phyloP scores from a whole-genome alignment of 1,139 yeast species.

The Lodderomyces elongisporus region DNA sequence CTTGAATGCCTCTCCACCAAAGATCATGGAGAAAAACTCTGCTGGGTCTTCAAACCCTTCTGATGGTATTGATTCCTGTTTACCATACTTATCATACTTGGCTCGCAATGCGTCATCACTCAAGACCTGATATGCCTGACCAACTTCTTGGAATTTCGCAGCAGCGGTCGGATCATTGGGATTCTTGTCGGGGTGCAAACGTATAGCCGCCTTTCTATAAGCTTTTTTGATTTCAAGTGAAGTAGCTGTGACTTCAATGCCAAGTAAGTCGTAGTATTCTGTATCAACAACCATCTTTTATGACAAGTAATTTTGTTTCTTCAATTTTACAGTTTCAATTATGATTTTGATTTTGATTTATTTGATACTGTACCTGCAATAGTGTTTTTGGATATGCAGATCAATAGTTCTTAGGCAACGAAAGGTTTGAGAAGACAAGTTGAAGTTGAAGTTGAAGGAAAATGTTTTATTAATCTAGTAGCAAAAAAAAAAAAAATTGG shows the following conservation, averaged over 20 bases:
- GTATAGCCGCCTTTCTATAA: conserved; percentile 82
- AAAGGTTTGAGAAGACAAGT: too few relatives aligned
- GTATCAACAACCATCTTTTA: conserved; percentile 87
- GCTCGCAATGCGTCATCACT: conserved; percentile 69
- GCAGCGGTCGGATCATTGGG: conserved; percentile 85
- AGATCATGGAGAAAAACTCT: conserved; percentile 67
- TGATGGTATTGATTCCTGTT: conserved; percentile 74
- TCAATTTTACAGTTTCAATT: too few relatives aligned
- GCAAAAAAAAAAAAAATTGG: too few relatives aligned
- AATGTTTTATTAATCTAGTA: too few relatives aligned
- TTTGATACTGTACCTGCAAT: too few relatives aligned
- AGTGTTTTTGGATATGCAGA: too few relatives aligned
- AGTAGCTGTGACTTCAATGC: conserved; percentile 65
- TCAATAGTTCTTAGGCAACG: too few relatives aligned
- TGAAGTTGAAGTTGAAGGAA: too few relatives aligned
- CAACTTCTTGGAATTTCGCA: conserved; percentile 59
- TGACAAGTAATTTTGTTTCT: not conserved
- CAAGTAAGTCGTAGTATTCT: conserved; percentile 76
- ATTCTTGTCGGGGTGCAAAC: conserved; percentile 92
- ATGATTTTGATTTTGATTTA: too few relatives aligned
- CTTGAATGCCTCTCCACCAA: conserved; percentile 83
- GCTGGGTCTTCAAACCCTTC: conserved; percentile 88
- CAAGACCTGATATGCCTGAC: conserved; percentile 80
- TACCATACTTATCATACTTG: conserved; percentile 80
- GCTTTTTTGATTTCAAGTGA: conserved; percentile 87